Conservation (phyloP, 495 filamentous ascomycete genomes). For the Neurospora sp. region DNA sequence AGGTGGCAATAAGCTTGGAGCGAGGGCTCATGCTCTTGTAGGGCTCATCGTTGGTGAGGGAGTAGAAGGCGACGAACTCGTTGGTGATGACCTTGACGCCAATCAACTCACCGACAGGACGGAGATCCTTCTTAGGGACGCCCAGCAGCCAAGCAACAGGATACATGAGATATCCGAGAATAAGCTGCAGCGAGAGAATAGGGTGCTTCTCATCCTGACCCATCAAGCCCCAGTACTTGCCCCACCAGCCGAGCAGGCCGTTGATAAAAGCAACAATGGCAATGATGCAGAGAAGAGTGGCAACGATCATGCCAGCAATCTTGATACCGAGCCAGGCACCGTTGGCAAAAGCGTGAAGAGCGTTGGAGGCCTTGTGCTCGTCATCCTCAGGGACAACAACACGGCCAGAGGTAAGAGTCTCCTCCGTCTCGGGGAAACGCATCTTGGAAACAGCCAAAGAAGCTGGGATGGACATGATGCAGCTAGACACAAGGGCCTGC, state of each 20-base stretch:
- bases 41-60: slow-evolving; percentile 51
- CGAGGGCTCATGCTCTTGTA: slow-evolving; percentile 52
- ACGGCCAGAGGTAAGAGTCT: slow-evolving; percentile 67
- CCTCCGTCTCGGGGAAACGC: slow-evolving; percentile 79
- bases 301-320: slow-evolving; percentile 76
- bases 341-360: slow-evolving; percentile 76
- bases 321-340: slow-evolving; percentile 84
- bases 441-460: slow-evolving; percentile 80
- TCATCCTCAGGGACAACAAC: slow-evolving; percentile 70
- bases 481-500: slow-evolving; percentile 81
- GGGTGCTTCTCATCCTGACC: slow-evolving; percentile 26
- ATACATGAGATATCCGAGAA: slow-evolving; percentile 78
- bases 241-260: slow-evolving; percentile 83
- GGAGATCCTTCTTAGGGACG: slow-evolving; percentile 61
- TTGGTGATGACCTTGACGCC: slow-evolving; percentile 75
- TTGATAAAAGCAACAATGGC: slow-evolving; percentile 67
- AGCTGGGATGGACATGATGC: slow-evolving; percentile 87
- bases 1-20: slow-evolving; percentile 72
- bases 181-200: slow-evolving; percentile 60
- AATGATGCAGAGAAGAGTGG: slow-evolving; percentile 75
- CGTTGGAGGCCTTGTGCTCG: slow-evolving; percentile 61
- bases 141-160: slow-evolving; percentile 78
- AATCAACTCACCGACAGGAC: slow-evolving; percentile 68
- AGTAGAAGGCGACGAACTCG: slow-evolving; percentile 54
- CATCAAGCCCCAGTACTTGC: slow-evolving; percentile 66